These are phyloP conservation scores for Priceomyces carsonii DNA, from an alignment of 805 yeast species.

Conservation along the genomic window DNA sequence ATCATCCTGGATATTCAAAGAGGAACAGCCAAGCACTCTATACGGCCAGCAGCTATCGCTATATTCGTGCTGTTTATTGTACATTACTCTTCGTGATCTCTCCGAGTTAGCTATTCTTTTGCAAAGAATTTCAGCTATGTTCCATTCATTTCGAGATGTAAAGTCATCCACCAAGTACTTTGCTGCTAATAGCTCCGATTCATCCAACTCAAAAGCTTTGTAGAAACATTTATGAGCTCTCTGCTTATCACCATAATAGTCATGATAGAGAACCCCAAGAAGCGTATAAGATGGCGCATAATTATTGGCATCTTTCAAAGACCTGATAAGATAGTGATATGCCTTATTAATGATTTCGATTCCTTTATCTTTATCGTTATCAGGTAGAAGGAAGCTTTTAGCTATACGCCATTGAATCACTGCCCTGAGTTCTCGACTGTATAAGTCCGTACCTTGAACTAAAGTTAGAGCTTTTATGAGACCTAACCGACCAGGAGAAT, in stretches of 20 bases:
- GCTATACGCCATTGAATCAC: slow-evolving; percentile 73
- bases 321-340: slow-evolving; percentile 55
- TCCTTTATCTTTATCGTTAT: slow-evolving; percentile 9
- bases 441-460: slow-evolving; percentile 52
- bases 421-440: slow-evolving; percentile 59
- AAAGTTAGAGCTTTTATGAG: slow-evolving; percentile 44
- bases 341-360: slow-evolving; percentile 43
- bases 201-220: slow-evolving; percentile 86
- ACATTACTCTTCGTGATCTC: slow-evolving; percentile 50
- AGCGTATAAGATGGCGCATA: slow-evolving; percentile 82
- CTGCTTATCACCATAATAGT: slow-evolving; percentile 53
- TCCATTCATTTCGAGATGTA: slow-evolving; percentile 75
- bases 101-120: slow-evolving; percentile 65
- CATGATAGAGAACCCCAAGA: slow-evolving; percentile 71
- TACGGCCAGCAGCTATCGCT: slow-evolving; percentile 76
- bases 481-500: slow-evolving; percentile 51
- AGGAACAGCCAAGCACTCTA: slow-evolving; percentile 78
- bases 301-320: slow-evolving; percentile 63
- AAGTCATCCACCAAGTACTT: slow-evolving; percentile 69
- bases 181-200: slow-evolving; percentile 75
- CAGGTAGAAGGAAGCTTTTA: slow-evolving; percentile 50
- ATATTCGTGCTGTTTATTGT: slow-evolving; percentile 25
- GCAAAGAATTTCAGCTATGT: slow-evolving; percentile 73
- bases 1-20: slow-evolving; percentile 69
- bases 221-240: slow-evolving; percentile 85